Evolutionary conservation across 1,139 yeast species (phyloP), one percentile per base, ranked within the genome.

Genomic region (Kodamaea sp.): DNA sequence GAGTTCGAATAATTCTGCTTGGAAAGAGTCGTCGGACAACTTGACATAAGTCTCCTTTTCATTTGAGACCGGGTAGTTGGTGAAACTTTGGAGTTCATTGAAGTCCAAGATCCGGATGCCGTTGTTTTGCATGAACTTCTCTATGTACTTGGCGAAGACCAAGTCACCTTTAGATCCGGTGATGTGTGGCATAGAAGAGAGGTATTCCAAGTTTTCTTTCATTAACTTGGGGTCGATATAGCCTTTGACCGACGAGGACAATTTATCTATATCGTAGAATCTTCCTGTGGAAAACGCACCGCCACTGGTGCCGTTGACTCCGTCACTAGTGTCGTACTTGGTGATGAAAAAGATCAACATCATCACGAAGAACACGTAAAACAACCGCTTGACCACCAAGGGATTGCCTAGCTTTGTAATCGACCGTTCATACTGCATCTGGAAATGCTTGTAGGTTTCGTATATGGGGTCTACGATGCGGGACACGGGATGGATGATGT

Each of bases 101-200:
- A 76, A 70, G 24, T 75, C 78, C 7, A 76, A 68, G n/a, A 66
- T 43, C 26, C 66, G 61, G 29, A 86, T 51, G 2, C 86, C 84
- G 45, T 78, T 77, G 37, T 76, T 73, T 15, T 59, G 54, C 61
- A 86, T 78, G 38, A 75, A 73, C 10, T 72, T 68, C 43, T 76
- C 70, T 15, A 90, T 68, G 55, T 83, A 88, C 41, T 73, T 69
- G 1, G 88, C 82, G 23, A 88, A 61, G 0, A 88, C 72, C 40
- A 78, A 59, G 54, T 89, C 97, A 12, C 96, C 97, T 13, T 77
- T 76, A 2, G 97, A 82, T 2, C 97, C 97, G 0, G 96, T 80
- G 43, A 81, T 61, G 55, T 89, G 97, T 1, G 96, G 89, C 78
- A 89, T 78, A 2, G 88, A 78, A 11, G 92, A 78, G 24, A 92